phyloP scores from a whole-genome alignment of 768 basidiomycete species.

The Tylopilus plumbeoviolaceoides region DNA sequence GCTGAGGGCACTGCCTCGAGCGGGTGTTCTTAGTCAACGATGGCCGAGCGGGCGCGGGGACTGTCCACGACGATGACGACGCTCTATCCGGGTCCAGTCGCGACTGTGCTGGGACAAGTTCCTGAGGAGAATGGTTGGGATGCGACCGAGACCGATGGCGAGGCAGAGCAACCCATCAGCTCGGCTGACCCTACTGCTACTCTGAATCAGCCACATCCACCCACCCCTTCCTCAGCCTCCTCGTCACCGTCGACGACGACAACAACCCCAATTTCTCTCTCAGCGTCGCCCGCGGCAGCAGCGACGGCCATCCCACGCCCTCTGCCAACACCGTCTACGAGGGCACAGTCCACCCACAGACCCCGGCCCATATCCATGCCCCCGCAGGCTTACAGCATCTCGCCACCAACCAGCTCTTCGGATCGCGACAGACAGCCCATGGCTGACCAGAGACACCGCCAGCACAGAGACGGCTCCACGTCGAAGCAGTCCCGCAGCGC shows the following conservation, averaged over 20 bases:
- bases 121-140: slow-evolving; percentile 46
- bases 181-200: slow-evolving; percentile 16
- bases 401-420: slow-evolving; percentile 29
- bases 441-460: slow-evolving; percentile 27
- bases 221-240: slow-evolving; percentile 12
- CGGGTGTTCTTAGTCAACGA: slow-evolving; percentile 12
- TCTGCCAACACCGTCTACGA: slow-evolving; percentile 21
- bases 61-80: slow-evolving; percentile 24
- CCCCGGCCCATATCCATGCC: slow-evolving; percentile 75
- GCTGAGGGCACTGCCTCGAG: slow-evolving; percentile 21
- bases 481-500: slow-evolving; percentile 33
- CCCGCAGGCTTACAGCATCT: slow-evolving; percentile 48
- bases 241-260: slow-evolving; percentile 5
- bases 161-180: slow-evolving; percentile 32
- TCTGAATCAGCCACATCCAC: slow-evolving; percentile 28
- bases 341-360: slow-evolving; percentile 28
- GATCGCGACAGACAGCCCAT: slow-evolving; percentile 30
- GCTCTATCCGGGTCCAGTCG: slow-evolving; percentile 49
- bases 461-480: slow-evolving; percentile 30
- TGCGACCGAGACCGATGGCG: background rate
- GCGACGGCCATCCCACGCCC: slow-evolving; percentile 33
- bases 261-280: slow-evolving; percentile 1
- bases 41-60: slow-evolving; percentile 1
- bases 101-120: slow-evolving; percentile 43
- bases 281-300: slow-evolving; percentile 15